These are phyloP conservation scores for grape (Vitis vinifera) DNA, from an alignment of 164 flowering plant genomes.

Conservation along the genomic window DNA sequence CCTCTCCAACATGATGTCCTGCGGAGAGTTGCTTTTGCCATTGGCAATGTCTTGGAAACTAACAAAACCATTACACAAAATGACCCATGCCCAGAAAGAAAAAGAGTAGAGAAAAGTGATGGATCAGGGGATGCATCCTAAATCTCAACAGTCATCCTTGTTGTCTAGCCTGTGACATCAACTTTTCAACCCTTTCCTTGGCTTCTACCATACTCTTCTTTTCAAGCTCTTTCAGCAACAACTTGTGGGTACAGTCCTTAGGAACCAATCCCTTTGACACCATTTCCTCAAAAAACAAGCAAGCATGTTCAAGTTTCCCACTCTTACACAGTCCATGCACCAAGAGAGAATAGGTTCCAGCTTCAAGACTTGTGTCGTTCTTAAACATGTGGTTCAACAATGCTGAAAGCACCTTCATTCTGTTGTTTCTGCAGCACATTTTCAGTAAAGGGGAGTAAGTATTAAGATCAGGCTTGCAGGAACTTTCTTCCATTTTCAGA, in stretches of 20 bases:
- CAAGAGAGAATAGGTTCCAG: slow-evolving; percentile 49
- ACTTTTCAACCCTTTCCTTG: slow-evolving; percentile 38
- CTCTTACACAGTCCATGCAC: slow-evolving; percentile 46
- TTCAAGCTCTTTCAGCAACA: slow-evolving; percentile 44
- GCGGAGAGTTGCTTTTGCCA: too few relatives aligned
- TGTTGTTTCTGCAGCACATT: slow-evolving; percentile 55
- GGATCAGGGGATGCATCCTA: too few relatives aligned
- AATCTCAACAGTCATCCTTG: neutral
- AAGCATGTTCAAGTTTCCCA: slow-evolving; percentile 51
- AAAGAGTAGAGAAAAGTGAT: too few relatives aligned
- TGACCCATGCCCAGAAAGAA: too few relatives aligned
- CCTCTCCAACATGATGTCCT: too few relatives aligned
- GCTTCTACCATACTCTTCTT: slow-evolving; percentile 36
- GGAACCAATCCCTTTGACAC: slow-evolving; percentile 55
- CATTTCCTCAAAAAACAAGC: slow-evolving; percentile 57
- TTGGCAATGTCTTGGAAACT: too few relatives aligned
- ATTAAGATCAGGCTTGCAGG: slow-evolving; percentile 50
- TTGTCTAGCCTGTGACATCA: slow-evolving; percentile 34
- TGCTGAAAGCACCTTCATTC: slow-evolving; percentile 56
- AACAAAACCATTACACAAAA: too few relatives aligned
- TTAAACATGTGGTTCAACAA: slow-evolving; percentile 55
- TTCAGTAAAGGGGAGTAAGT: slow-evolving; percentile 62
- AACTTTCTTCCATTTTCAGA: slow-evolving; percentile 46
- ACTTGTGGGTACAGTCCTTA: slow-evolving; percentile 22
- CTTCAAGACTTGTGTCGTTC: slow-evolving; percentile 52